Base-by-base conservation (phyloP, 768 basidiomycete species). In the Clitopilus hobsonii region DNA sequence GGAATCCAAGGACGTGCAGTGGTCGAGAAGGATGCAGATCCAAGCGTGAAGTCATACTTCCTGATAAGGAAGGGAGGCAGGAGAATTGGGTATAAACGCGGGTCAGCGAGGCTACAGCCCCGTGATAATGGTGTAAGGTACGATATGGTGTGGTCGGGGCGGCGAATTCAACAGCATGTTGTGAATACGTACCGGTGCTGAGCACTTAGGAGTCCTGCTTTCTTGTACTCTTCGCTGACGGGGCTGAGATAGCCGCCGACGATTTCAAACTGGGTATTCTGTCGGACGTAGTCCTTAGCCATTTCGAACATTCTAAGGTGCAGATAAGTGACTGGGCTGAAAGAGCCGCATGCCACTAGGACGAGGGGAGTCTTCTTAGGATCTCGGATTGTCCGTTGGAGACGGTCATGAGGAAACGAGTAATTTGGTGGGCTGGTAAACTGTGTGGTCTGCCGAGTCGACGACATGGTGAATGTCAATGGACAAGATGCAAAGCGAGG, bases 251-350 rank as follows among this genome's bases (percentile, higher is more conserved):
- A 98, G 2, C 94, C 94, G 24, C 90, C 97, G 63, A 98, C 79
- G 62, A 99, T 91, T 71, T 97, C 93, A 64, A 91, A 97, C 60
- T 90, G 77, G 49, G 92, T 94, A 69, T 94, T 92, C 63, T 94
- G 90, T 51, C 92, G 85, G 52, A 91, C 84, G 65, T 94, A 94
- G 77, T 98, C 97, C 73, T 89, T 90, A 54, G 96, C 97, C 97
- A 99, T 98, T 69, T 98, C 97, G 72, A 98, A 99, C 94, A 99
- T 98, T 61, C 97, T 91, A 58, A 98, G 83, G 66, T 97, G 94
- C 51, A 96, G 88, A 66, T 94, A 96, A n/a, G 95, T 97, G 58
- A 97, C 89, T 10, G 96, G 96, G 63, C 92, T 95, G 83, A 98
- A 98, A 54, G 93, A 96, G 25, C 96, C 97, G 66, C 97, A 99